A percentile compares a stretch with the other conserved stretches of the same genome.
phyloP scores from a whole-genome alignment of 2,329 filamentous ascomycete genomes.

The Zasmidium cellare region DNA sequence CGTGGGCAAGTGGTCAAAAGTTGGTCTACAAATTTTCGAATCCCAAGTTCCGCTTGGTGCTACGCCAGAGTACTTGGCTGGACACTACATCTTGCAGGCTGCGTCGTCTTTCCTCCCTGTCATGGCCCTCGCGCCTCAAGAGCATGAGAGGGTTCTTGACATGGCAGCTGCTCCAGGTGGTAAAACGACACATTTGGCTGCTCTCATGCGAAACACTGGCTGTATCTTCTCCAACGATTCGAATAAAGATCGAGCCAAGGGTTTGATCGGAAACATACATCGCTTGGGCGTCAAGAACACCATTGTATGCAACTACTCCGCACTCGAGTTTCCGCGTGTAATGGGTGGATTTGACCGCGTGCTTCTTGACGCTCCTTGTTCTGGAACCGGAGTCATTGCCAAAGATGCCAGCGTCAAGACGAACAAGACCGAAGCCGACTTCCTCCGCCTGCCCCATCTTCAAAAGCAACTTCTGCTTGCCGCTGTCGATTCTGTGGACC shows the following conservation, averaged over 20 bases:
- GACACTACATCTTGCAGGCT: constrained; percentile 96
- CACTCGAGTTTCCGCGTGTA: constrained; percentile 87
- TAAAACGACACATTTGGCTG: constrained; percentile 95
- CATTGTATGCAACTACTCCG: constrained; percentile 93
- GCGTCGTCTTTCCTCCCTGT: constrained; percentile 96
- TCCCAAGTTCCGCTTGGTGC: constrained; percentile 84
- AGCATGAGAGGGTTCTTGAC: constrained; percentile 87
- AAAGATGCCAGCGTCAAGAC: constrained; percentile 98
- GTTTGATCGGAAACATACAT: constrained; percentile 97
- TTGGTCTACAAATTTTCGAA: constrained; percentile 95
- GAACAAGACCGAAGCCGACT: constrained; percentile 95
- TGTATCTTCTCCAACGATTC: constrained; percentile 95
- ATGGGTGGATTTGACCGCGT: constrained; percentile 96
- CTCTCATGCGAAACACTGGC: constrained; percentile 96
- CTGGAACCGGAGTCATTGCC: constrained; percentile 93
- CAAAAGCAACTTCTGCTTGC: constrained; percentile 93
- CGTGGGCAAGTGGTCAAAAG: constrained; percentile 98
- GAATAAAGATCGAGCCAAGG: constrained; percentile 89
- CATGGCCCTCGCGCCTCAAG: constrained; percentile 93
- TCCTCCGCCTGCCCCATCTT: constrained; percentile 86
- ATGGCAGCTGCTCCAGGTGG: constrained; percentile 95
- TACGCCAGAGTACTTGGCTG: constrained; percentile 94
- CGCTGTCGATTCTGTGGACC: constrained; percentile 93
- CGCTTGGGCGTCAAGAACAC: constrained; percentile 91
- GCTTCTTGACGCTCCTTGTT: constrained; percentile 90